Evolutionary conservation across 2,329 filamentous ascomycete genomes (phyloP), one percentile per base, ranked within the genome.

Genomic region (Chrysoporthe puriensis): DNA sequence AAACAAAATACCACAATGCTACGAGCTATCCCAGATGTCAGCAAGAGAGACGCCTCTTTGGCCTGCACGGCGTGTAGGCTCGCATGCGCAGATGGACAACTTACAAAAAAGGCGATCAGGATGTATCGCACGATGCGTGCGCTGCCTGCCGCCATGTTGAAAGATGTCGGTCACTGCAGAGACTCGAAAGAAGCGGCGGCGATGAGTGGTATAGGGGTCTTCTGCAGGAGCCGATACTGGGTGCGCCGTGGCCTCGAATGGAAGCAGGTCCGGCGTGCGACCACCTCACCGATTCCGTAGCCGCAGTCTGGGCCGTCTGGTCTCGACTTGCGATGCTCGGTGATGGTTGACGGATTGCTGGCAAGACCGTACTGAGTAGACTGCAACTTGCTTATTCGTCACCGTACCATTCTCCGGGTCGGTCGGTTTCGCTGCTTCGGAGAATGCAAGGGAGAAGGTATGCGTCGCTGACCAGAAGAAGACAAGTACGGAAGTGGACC

Each of bases 81-180:
- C 67, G 71, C 69, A 72, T 63, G 64, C 21, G 42, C 50, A 71
- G 70, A 65, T 42, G 46, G 69, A 63, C 48, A 57, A 85, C 91
- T 77, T 86, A 97, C 94, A 76, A 97, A 90, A 76, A 94, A 86
- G 69, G 93, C 92, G 76, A 97, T 89, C 77, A 96, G 85, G 78
- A 97, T 85, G 80, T 90, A 90, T 84, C 88, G 87, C 84, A 90
- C 81, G 76, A 93, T 93, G 80, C 91, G 90, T 80, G 90, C 88
- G 73, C 87, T 89, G 77, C 89, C 89, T 69, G 89, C 86, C 80
- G 89, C 90, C 84, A 86, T 87, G 76, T 72, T 82, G 76, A 73
- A 32, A 34, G 56, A 50, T 13, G 63, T 36, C 72, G 69, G 66
- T 68, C 65, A 4, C 26, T 32, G 42, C 11, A n/a, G 50, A 50